phyloP scores from a whole-genome alignment of 306 rosid species.

The Lupinus albus region DNA sequence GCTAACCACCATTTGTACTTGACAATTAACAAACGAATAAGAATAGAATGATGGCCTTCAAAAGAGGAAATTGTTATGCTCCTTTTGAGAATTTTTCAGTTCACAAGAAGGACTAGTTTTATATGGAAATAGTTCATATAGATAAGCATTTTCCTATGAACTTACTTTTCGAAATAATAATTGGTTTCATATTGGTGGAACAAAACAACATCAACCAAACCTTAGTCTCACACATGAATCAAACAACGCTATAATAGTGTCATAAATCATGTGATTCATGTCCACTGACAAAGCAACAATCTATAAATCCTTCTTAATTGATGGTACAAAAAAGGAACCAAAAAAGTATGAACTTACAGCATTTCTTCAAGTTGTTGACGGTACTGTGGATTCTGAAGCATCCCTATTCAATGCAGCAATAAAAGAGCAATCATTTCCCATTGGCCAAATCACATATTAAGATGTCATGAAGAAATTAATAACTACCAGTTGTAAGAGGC shows the following conservation, averaged over 20 bases:
- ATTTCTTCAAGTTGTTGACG: constrained; percentile 96
- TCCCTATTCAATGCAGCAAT: constrained; percentile 63
- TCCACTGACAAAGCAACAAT: too few species aligned
- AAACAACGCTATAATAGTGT: too few species aligned
- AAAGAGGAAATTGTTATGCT: constrained; percentile 13
- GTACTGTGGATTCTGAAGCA: constrained; percentile 91
- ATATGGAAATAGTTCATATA: constrained; percentile 4
- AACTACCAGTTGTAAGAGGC: constrained; percentile 19
- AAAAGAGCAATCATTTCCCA: constrained; percentile 19
- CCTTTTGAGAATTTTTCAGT: not conserved
- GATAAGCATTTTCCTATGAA: constrained; percentile 23
- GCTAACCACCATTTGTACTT: not conserved
- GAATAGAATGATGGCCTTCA: not conserved
- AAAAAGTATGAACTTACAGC: constrained; percentile 67
- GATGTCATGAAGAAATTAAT: constrained; percentile 19
- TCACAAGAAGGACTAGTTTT: constrained; percentile 13
- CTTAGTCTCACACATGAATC: too few species aligned
- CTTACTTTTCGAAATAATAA: constrained; percentile 27
- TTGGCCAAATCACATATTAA: constrained; percentile 22
- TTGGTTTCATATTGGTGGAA: constrained; percentile 3
- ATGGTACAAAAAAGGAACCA: constrained; percentile 14
- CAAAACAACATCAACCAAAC: not conserved
- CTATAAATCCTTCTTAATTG: not conserved
- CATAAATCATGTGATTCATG: too few species aligned
- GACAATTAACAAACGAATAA: not conserved